phyloP scores from a whole-genome alignment of 2,329 filamentous ascomycete genomes.

The Diplocarpon rosae region DNA sequence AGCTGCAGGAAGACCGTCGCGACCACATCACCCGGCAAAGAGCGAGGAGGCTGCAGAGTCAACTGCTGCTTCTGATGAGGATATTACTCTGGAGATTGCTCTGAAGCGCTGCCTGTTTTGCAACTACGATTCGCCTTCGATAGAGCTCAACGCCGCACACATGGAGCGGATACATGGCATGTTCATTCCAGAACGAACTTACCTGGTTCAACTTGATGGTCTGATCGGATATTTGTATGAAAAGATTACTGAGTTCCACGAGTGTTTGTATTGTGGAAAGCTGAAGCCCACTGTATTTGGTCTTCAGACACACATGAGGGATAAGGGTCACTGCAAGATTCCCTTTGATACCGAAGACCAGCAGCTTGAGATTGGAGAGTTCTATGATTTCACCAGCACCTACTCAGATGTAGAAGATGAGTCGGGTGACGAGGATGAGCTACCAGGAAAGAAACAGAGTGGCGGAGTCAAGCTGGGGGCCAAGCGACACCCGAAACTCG shows the following conservation, averaged over 20 bases:
- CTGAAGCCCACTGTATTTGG: constrained; percentile 66
- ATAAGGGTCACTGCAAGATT: constrained; percentile 94
- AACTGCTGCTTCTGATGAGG: constrained; percentile 29
- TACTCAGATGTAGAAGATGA: constrained; percentile 72
- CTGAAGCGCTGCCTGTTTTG: constrained; percentile 70
- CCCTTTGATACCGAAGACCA: constrained; percentile 81
- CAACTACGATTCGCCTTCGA: constrained; percentile 68
- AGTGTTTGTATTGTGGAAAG: constrained; percentile 85
- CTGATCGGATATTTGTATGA: constrained; percentile 67
- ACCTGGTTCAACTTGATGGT: constrained; percentile 71
- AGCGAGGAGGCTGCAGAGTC: constrained; percentile 17
- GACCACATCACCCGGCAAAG: constrained; percentile 18
- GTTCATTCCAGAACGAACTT: constrained; percentile 86
- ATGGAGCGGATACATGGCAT: constrained; percentile 92
- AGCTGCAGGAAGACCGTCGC: constrained; percentile 16
- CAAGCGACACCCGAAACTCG: constrained; percentile 42
- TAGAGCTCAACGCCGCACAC: constrained; percentile 69
- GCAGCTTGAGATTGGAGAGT: constrained; percentile 88
- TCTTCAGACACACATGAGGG: constrained; percentile 92
- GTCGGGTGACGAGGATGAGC: constrained; percentile 44
- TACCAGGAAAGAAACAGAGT: constrained; percentile 36
- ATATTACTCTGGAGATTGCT: constrained; percentile 30
- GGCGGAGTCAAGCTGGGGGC: constrained; percentile 61
- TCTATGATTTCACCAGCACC: constrained; percentile 92
- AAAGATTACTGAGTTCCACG: constrained; percentile 68